These are phyloP conservation scores for Chlorociboria aeruginascens DNA, from an alignment of 495 filamentous ascomycete species.

Conservation along the genomic window DNA sequence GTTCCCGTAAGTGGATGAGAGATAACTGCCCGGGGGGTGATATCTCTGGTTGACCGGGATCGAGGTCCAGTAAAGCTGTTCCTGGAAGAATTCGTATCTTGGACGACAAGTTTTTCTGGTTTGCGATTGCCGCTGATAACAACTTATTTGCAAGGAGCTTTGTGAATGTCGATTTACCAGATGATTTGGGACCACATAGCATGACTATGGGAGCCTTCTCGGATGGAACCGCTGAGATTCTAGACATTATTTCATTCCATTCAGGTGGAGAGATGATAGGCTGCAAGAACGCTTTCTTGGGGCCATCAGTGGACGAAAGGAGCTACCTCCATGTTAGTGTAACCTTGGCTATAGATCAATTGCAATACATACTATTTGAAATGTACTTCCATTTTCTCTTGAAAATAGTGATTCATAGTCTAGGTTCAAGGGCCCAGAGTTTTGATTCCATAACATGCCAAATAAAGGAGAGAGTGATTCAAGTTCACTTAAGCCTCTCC, in stretches of 20 bases:
- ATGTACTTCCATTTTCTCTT: slow-evolving; percentile 2
- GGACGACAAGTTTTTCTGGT: slow-evolving; percentile 9
- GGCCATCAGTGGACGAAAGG: slow-evolving; percentile 31
- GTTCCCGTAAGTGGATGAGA: slow-evolving; percentile 48
- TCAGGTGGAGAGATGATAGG: slow-evolving; percentile 51
- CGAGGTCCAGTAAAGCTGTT: slow-evolving; percentile 65
- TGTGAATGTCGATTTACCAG: slow-evolving; percentile 79
- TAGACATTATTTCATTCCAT: slow-evolving; percentile 43
- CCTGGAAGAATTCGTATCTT: slow-evolving; percentile 8
- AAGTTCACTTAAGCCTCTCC: slow-evolving; percentile 43
- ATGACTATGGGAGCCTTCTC: slow-evolving; percentile 36
- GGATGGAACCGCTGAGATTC: slow-evolving; percentile 27
- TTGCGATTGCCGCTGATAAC: slow-evolving; percentile 35
- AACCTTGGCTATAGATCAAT: background rate
- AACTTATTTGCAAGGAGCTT: slow-evolving; percentile 65
- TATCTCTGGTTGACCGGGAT: slow-evolving; percentile 78
- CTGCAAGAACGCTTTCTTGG: slow-evolving; percentile 36
- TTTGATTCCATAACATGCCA: slow-evolving; percentile 60
- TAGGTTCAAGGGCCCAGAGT: slow-evolving; percentile 19
- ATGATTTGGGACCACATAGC: slow-evolving; percentile 68
- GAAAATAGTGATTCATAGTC: slow-evolving; percentile 1
- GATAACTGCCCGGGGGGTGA: slow-evolving; percentile 66
- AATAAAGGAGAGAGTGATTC: slow-evolving; percentile 56
- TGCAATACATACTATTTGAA: slow-evolving; percentile 7
- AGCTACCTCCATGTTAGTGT: slow-evolving; percentile 22